Conservation (phyloP, 2,329 filamentous ascomycete genomes). For the Xylaria sp. region DNA sequence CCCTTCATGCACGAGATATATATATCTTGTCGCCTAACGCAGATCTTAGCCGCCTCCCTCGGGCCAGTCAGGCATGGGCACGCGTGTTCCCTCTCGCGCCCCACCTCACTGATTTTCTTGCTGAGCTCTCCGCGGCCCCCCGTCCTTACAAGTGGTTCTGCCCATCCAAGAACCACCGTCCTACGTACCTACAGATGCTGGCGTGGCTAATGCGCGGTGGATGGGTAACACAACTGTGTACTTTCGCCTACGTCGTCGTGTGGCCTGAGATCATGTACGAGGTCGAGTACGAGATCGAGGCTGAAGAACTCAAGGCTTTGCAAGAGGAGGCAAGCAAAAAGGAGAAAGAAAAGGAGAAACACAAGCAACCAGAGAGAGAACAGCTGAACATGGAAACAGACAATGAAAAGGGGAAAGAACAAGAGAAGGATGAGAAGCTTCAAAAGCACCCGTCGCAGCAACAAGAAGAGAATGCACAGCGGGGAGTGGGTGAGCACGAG, state of each 20-base stretch:
- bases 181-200: constrained; percentile 88
- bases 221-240: constrained; percentile 93
- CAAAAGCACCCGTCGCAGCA: constrained; percentile 18
- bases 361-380: constrained; percentile 17
- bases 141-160: constrained; percentile 85
- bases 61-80: constrained; percentile 78
- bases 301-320: constrained; percentile 63
- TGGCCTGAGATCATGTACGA: constrained; percentile 84
- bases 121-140: constrained; percentile 81
- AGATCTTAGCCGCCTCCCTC: constrained; percentile 76
- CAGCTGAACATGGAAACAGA: constrained; percentile 21
- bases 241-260: constrained; percentile 89
- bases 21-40: constrained; percentile 95
- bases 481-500: constrained; percentile 24
- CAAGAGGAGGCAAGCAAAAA: constrained; percentile 37
- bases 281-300: constrained; percentile 77
- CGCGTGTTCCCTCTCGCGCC: constrained; percentile 85
- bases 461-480: constrained; percentile 19
- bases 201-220: constrained; percentile 93
- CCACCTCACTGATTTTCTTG: constrained; percentile 86
- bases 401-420: constrained; percentile 27
- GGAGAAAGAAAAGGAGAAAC: constrained; percentile 34
- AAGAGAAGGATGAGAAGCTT: constrained; percentile 16
- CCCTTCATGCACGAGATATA: constrained; percentile 86
- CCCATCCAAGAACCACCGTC: constrained; percentile 87